phyloP scores from a whole-genome alignment of 176 grass and related monocot species.

The Miscanthus lutarioriparius region DNA sequence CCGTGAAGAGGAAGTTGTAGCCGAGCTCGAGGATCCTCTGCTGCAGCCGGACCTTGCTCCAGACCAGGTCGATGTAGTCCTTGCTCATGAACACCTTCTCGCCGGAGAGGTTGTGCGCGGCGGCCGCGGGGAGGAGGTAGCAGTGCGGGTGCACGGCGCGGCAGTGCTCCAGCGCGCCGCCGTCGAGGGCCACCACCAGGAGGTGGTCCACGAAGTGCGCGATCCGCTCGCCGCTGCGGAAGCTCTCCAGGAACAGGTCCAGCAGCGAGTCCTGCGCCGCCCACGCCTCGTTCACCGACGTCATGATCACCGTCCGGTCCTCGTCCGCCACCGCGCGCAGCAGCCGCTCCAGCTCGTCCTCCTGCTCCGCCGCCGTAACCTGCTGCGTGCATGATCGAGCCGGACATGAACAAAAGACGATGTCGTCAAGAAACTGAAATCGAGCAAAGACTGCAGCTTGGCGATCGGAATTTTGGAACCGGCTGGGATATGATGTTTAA shows the following conservation, averaged over 20 bases:
- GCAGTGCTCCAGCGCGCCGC: conserved; percentile 50
- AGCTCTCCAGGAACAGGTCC: conserved; percentile 77
- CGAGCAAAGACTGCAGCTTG: not conserved
- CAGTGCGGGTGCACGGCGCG: conserved; percentile 64
- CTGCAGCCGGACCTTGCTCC: conserved; percentile 79
- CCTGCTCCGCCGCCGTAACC: conserved; percentile 23
- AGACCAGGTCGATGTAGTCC: conserved; percentile 81
- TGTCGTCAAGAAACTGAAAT: not conserved
- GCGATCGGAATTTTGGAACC: not conserved
- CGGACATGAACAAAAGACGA: not conserved
- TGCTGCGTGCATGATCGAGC: not conserved
- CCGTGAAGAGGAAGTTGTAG: conserved; percentile 95
- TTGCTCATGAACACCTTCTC: conserved; percentile 82
- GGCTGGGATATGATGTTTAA: not conserved
- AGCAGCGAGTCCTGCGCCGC: conserved; percentile 66
- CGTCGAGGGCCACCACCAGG: conserved; percentile 71
- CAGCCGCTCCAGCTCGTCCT: conserved; percentile 55
- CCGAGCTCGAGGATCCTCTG: conserved; percentile 74
- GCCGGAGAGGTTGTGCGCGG: conserved; percentile 44
- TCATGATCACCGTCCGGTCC: conserved; percentile 74
- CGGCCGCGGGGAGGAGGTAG: conserved; percentile 50
- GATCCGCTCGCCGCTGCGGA: conserved; percentile 55
- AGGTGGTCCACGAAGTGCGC: conserved; percentile 57
- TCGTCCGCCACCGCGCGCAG: conserved; percentile 58
- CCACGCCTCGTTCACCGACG: conserved; percentile 83